Percentiles rank a stretch among this genome's conserved stretches.
Evolutionary conservation across 2,329 filamentous ascomycete genomes (phyloP).

Genomic region (Nemania serpens): DNA sequence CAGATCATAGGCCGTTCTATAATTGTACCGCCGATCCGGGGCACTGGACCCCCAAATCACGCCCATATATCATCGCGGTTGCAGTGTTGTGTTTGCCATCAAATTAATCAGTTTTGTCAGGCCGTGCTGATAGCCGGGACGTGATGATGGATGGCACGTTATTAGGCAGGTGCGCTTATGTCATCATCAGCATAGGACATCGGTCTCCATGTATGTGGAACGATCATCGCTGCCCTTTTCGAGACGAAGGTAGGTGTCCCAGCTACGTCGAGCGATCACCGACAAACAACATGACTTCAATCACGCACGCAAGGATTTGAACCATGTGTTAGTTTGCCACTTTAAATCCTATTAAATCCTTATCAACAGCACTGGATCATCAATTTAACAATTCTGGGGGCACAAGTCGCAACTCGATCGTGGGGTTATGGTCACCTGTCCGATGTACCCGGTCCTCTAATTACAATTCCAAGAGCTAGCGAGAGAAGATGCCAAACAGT

Average conservation of each 20-base stretch:
- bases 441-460: neutral
- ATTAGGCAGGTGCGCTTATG: neutral
- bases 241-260: neutral
- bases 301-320: neutral
- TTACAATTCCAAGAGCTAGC: neutral
- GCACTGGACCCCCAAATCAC: slow-evolving; percentile 8
- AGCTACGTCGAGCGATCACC: neutral
- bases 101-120: slow-evolving; percentile 6
- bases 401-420: neutral
- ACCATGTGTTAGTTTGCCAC: neutral
- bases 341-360: neutral
- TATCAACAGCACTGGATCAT: neutral
- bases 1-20: slow-evolving; percentile 23
- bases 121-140: neutral
- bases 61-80: neutral
- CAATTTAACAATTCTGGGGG: slow-evolving; percentile 4
- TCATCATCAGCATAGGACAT: neutral
- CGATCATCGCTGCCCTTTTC: neutral
- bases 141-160: neutral
- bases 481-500: neutral
- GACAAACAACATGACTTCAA: neutral
- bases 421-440: too few relatives aligned
- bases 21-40: slow-evolving; percentile 24
- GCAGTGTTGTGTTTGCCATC: slow-evolving; percentile 7
- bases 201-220: neutral